Evolutionary conservation across 176 grass and related monocot species (phyloP).

Genomic region (Carex scoparia): DNA sequence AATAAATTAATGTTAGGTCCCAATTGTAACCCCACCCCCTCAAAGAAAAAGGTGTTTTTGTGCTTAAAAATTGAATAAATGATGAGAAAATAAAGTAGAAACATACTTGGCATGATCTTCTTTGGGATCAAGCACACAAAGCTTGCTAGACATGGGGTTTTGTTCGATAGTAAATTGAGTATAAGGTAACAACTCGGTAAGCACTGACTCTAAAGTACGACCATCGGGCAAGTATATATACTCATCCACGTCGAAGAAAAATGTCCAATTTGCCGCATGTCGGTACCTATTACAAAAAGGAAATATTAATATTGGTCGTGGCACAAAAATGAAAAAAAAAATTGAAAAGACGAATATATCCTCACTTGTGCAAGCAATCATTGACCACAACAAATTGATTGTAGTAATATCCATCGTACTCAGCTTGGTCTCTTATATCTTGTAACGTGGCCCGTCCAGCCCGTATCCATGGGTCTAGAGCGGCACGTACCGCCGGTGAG

Average conservation of each 20-base stretch:
- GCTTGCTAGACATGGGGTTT: slow-evolving; percentile 81
- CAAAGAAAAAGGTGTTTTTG: not conserved
- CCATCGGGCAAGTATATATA: slow-evolving; percentile 75
- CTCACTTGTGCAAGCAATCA: slow-evolving; percentile 62
- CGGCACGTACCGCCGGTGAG: slow-evolving; percentile 47
- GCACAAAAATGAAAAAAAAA: too few relatives aligned
- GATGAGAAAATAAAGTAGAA: not conserved
- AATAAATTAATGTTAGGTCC: not conserved
- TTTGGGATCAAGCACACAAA: slow-evolving; percentile 48
- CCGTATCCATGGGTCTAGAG: slow-evolving; percentile 63
- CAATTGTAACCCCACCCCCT: not conserved
- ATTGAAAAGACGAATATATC: not conserved
- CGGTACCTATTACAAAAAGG: slow-evolving; percentile 31
- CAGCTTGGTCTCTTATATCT: slow-evolving; percentile 74
- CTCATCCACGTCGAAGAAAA: slow-evolving; percentile 98
- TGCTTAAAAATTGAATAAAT: not conserved
- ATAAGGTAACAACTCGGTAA: slow-evolving; percentile 51
- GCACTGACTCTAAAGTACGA: slow-evolving; percentile 36
- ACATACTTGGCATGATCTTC: slow-evolving; percentile 51
- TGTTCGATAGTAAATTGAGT: slow-evolving; percentile 98
- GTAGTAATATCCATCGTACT: slow-evolving; percentile 79
- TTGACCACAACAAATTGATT: slow-evolving; percentile 95
- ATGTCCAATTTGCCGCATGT: slow-evolving; percentile 72
- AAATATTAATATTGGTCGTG: too few relatives aligned
- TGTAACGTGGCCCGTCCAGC: slow-evolving; percentile 79